Evolutionary conservation across 306 rosid species (phyloP).

Genomic region (Gillenia trifoliata): DNA sequence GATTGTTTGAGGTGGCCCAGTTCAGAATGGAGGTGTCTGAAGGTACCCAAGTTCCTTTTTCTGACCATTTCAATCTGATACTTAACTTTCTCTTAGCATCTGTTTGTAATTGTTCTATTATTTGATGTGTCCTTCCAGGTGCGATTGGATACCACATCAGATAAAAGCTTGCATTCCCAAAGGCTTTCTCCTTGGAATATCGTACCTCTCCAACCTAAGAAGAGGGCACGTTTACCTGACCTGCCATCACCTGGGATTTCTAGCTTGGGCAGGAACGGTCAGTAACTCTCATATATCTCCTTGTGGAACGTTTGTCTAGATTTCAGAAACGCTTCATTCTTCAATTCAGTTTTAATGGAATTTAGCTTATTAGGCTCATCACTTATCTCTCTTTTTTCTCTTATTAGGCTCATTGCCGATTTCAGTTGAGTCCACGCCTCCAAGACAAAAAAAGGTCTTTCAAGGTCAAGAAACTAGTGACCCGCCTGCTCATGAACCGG

Average conservation of each 20-base stretch:
- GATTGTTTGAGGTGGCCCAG: slow-evolving; percentile 58
- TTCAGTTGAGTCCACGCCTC: slow-evolving; percentile 22
- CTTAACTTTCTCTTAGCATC: not conserved
- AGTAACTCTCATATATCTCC: slow-evolving; percentile 12
- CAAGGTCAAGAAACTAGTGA: slow-evolving; percentile 55
- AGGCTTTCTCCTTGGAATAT: slow-evolving; percentile 75
- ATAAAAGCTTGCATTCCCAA: slow-evolving; percentile 28
- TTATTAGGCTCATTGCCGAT: slow-evolving; percentile 17
- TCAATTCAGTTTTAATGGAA: not conserved
- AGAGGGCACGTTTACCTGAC: slow-evolving; percentile 25
- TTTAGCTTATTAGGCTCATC: not conserved
- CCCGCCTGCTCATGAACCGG: slow-evolving; percentile 11
- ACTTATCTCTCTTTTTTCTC: slow-evolving; percentile 10
- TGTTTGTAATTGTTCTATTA: slow-evolving; percentile 2
- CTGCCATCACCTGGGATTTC: slow-evolving; percentile 18
- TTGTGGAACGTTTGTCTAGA: not conserved
- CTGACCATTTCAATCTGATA: not conserved
- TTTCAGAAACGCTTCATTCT: slow-evolving; percentile 1
- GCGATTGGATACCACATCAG: slow-evolving; percentile 46
- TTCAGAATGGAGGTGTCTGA: slow-evolving; percentile 67
- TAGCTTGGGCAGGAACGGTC: slow-evolving; percentile 36
- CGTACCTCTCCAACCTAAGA: slow-evolving; percentile 32
- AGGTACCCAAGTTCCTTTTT: slow-evolving; percentile 34
- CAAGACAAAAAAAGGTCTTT: slow-evolving; percentile 35
- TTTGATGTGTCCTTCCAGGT: slow-evolving; percentile 37